Evolutionary conservation across 768 basidiomycete species (phyloP).

Genomic region (Naganishia antarctica): DNA sequence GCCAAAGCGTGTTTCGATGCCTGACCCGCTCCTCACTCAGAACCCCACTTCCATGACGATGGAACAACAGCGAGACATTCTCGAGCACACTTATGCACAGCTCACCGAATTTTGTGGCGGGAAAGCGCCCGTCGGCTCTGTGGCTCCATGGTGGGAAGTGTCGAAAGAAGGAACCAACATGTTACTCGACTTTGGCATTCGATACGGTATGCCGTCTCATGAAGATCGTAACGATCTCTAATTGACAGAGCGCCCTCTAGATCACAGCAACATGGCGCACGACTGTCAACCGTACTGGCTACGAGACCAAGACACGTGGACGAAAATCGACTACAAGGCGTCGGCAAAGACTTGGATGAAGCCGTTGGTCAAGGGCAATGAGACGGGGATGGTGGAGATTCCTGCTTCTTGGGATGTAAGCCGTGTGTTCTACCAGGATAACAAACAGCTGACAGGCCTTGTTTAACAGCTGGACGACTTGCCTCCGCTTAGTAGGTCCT

Average conservation of each 20-base stretch:
- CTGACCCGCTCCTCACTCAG: slow-evolving; percentile 36
- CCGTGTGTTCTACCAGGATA: slow-evolving; percentile 1
- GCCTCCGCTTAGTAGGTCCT: slow-evolving; percentile 53
- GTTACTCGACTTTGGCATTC: slow-evolving; percentile 66
- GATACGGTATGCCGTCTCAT: slow-evolving; percentile 61
- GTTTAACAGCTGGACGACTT: slow-evolving; percentile 62
- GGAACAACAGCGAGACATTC: slow-evolving; percentile 66
- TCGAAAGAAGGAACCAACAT: slow-evolving; percentile 63
- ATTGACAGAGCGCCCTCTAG: no score
- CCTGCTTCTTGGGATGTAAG: slow-evolving; percentile 63
- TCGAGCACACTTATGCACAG: slow-evolving; percentile 63
- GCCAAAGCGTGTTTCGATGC: background rate
- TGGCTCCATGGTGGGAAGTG: slow-evolving; percentile 77
- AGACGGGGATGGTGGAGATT: slow-evolving; percentile 62
- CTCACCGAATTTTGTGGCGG: slow-evolving; percentile 61
- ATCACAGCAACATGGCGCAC: slow-evolving; percentile 59
- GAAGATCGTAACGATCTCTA: no score
- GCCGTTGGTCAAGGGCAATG: slow-evolving; percentile 61
- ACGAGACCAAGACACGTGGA: slow-evolving; percentile 66
- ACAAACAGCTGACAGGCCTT: background rate
- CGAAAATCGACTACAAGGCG: slow-evolving; percentile 63
- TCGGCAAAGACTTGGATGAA: slow-evolving; percentile 70
- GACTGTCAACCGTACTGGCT: slow-evolving; percentile 64
- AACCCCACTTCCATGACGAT: slow-evolving; percentile 61
- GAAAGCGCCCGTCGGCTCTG: slow-evolving; percentile 45